Evolutionary conservation across 768 basidiomycete species (phyloP).

Genomic region (Phlebiopsis flavidoalba): DNA sequence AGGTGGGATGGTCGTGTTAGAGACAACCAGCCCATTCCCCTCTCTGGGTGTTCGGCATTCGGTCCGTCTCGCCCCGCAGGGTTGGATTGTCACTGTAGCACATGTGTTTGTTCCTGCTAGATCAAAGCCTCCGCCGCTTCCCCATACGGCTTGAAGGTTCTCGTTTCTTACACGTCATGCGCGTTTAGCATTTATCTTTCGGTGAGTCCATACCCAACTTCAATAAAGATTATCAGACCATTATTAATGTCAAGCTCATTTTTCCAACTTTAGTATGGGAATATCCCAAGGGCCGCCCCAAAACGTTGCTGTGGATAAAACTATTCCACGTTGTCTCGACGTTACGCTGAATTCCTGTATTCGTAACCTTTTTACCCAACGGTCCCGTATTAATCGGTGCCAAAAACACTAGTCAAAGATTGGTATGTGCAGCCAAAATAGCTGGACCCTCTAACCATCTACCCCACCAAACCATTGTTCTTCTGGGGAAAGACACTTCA

Average conservation of each 20-base stretch:
- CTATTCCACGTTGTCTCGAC: not conserved
- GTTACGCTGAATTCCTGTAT: slow-evolving; percentile 19
- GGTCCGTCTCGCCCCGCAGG: not conserved
- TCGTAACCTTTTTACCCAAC: slow-evolving; percentile 19
- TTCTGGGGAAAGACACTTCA: not conserved
- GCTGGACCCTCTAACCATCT: slow-evolving; percentile 13
- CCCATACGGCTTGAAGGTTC: not conserved
- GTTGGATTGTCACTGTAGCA: not conserved
- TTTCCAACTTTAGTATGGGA: not conserved
- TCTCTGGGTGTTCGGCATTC: not conserved
- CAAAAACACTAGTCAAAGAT: slow-evolving; percentile 10
- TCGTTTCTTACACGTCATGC: not conserved
- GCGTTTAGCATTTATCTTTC: not conserved
- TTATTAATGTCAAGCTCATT: not conserved
- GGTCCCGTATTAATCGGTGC: slow-evolving; percentile 20
- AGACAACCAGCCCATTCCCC: no score
- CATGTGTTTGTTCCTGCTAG: not conserved
- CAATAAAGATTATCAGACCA: not conserved
- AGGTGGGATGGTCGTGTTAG: not conserved
- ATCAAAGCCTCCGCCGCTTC: not conserved
- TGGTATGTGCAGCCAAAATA: slow-evolving; percentile 16
- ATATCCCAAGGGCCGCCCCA: no score
- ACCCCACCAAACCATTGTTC: not conserved
- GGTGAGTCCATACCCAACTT: not conserved
- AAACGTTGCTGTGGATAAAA: not conserved